Conservation (phyloP, 805 yeast species). For the Maudiozyma pseudohumilis region DNA sequence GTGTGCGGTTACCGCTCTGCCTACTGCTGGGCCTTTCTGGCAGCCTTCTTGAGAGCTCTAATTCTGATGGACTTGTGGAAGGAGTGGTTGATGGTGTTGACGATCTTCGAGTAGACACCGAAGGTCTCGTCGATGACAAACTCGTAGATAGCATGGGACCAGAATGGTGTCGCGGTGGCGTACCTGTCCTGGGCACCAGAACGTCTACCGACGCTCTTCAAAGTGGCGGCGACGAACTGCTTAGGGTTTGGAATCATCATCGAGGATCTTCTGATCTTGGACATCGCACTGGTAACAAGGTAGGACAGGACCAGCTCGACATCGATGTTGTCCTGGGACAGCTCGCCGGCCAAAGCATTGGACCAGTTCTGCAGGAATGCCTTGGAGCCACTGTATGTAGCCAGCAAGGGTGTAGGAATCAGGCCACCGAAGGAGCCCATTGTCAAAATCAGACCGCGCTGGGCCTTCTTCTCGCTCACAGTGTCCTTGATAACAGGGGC, state of each 20-base stretch:
- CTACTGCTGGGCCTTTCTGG: slow-evolving; percentile 21
- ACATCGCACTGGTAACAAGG: slow-evolving; percentile 90
- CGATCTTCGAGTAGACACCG: slow-evolving; percentile 70
- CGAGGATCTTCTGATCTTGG: slow-evolving; percentile 76
- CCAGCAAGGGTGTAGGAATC: slow-evolving; percentile 83
- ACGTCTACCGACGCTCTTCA: slow-evolving; percentile 66
- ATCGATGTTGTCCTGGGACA: slow-evolving; percentile 59
- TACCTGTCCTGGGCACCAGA: slow-evolving; percentile 88
- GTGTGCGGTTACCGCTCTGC: too few species aligned
- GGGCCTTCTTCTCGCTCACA: slow-evolving; percentile 30
- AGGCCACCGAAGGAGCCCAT: slow-evolving; percentile 98
- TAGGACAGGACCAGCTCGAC: slow-evolving; percentile 81
- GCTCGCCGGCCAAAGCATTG: slow-evolving; percentile 76
- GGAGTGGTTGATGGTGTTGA: slow-evolving; percentile 53
- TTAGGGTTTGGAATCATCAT: slow-evolving; percentile 72
- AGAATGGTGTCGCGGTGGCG: slow-evolving; percentile 82
- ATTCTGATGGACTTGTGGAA: slow-evolving; percentile 75
- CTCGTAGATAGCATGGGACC: slow-evolving; percentile 90
- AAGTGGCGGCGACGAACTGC: slow-evolving; percentile 62
- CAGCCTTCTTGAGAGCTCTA: slow-evolving; percentile 70
- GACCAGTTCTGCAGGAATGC: slow-evolving; percentile 94
- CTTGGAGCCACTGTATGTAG: slow-evolving; percentile 93
- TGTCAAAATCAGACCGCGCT: slow-evolving; percentile 70
- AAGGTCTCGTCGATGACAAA: slow-evolving; percentile 67
- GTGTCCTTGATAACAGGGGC: slow-evolving; percentile 59